These are phyloP conservation scores for Kluyveromyces nonfermentans DNA, from an alignment of 805 yeast genomes.

Conservation along the genomic window DNA sequence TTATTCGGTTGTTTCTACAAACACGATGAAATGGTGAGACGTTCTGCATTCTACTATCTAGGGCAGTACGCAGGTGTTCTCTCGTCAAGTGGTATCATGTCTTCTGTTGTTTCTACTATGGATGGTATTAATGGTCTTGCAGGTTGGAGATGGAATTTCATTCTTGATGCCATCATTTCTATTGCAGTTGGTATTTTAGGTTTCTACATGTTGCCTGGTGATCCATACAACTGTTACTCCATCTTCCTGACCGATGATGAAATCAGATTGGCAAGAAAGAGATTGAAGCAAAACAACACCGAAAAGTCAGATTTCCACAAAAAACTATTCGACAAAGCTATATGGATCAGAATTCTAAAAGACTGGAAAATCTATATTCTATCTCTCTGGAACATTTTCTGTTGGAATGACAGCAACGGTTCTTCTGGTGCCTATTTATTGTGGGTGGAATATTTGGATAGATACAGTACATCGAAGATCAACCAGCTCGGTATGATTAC, in stretches of 20 bases:
- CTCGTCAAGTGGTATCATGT: conserved; percentile 55
- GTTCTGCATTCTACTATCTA: conserved; percentile 52
- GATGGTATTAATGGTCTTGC: conserved; percentile 43
- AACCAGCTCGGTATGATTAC: conserved; percentile 44
- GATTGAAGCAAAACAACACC: conserved; percentile 31
- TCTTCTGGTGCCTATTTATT: conserved; percentile 44
- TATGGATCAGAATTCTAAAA: conserved; percentile 45
- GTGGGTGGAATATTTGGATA: conserved; percentile 46
- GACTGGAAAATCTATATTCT: conserved; percentile 53
- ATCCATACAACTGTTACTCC: conserved; percentile 49
- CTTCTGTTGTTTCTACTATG: conserved; percentile 40
- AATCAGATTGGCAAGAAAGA: conserved; percentile 39
- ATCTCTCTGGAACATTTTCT: conserved; percentile 42
- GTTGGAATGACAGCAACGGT: conserved; percentile 49
- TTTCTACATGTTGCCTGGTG: conserved; percentile 51
- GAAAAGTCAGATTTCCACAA: conserved; percentile 22
- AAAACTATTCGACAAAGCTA: conserved; percentile 32
- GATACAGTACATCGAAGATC: conserved; percentile 34
- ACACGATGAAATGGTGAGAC: conserved; percentile 46
- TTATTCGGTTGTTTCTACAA: conserved; percentile 50
- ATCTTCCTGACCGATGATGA: conserved; percentile 48
- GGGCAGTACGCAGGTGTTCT: conserved; percentile 57
- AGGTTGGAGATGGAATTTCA: conserved; percentile 70
- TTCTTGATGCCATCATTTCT: conserved; percentile 54
- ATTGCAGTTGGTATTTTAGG: conserved; percentile 50